Conservation (phyloP, 139 green algal species). For the Coelastrella sp. region DNA sequence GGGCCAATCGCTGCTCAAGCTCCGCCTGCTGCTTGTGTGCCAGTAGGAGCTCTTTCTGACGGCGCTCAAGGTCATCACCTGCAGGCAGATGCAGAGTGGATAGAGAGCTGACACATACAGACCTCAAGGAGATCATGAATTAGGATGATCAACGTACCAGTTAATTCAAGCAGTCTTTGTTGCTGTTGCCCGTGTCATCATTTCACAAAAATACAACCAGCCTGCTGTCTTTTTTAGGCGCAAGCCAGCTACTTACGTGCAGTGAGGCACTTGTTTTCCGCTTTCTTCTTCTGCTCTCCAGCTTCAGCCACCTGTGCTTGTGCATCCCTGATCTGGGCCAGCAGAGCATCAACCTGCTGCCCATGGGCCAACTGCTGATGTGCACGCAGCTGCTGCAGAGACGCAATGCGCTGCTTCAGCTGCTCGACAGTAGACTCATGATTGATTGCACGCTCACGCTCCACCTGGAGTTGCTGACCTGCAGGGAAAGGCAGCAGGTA, state of each 20-base stretch:
- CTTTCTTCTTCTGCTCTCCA: slow-evolving; percentile 8
- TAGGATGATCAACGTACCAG: not conserved
- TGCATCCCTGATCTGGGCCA: slow-evolving; percentile 21
- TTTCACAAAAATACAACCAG: not conserved
- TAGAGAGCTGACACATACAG: too few species aligned
- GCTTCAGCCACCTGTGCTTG: slow-evolving; percentile 24
- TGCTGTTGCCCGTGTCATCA: too few species aligned
- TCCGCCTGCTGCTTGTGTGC: slow-evolving; percentile 40
- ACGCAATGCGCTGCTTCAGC: slow-evolving; percentile 14
- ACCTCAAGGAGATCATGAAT: too few species aligned
- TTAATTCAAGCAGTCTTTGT: not conserved
- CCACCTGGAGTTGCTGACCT: slow-evolving; percentile 31
- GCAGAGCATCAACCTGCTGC: slow-evolving; percentile 20
- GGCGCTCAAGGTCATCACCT: slow-evolving; percentile 29
- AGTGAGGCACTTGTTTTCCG: slow-evolving; percentile 21
- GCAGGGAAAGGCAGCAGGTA: too few species aligned
- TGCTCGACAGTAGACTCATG: slow-evolving; percentile 6
- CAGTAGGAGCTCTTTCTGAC: not conserved
- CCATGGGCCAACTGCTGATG: slow-evolving; percentile 8
- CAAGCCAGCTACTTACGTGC: slow-evolving; percentile 27
- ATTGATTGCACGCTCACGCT: slow-evolving; percentile 9
- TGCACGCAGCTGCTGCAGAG: slow-evolving; percentile 21
- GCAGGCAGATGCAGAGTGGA: not conserved
- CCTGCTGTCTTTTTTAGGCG: not conserved
- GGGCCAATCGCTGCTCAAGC: slow-evolving; percentile 9